phyloP scores from a whole-genome alignment of 1,284 basidiomycete genomes.

The Ceratobasidium theobromae region DNA sequence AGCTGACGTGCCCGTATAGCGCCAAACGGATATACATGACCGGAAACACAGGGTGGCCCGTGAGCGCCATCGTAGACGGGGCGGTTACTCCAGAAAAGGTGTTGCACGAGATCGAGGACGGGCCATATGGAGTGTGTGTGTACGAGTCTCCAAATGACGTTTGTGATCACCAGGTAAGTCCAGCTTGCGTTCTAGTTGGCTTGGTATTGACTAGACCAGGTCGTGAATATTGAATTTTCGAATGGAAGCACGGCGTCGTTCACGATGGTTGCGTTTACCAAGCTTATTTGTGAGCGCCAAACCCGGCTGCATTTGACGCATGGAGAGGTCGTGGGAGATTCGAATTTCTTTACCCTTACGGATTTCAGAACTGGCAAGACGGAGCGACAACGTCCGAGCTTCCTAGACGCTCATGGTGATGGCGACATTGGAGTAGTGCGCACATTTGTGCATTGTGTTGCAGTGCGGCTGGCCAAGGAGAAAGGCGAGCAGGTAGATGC shows the following conservation, averaged over 20 bases:
- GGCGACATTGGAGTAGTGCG: constrained; percentile 73
- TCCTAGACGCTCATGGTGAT: constrained; percentile 59
- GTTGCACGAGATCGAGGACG: constrained; percentile 58
- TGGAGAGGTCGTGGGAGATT: constrained; percentile 82
- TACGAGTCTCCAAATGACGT: constrained; percentile 82
- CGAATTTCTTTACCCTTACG: constrained; percentile 71
- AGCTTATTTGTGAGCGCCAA: constrained; percentile 68
- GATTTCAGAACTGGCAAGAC: constrained; percentile 60
- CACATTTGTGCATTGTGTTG: constrained; percentile 73
- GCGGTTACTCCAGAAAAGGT: constrained; percentile 78
- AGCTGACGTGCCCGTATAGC: constrained; percentile 76
- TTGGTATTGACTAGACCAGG: constrained; percentile 42
- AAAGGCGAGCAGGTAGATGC: constrained; percentile 40
- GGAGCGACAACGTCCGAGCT: constrained; percentile 11
- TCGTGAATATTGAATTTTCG: constrained; percentile 80
- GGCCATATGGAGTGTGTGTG: constrained; percentile 79
- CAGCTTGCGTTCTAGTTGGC: not conserved
- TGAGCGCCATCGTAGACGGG: constrained; percentile 67
- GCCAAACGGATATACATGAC: constrained; percentile 72
- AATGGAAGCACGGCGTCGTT: constrained; percentile 75
- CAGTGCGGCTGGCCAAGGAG: constrained; percentile 39
- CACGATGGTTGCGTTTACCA: constrained; percentile 77
- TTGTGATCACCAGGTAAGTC: constrained; percentile 65
- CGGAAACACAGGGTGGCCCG: constrained; percentile 65
- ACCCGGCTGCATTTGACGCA: constrained; percentile 77